Evolutionary conservation across 768 basidiomycete species (phyloP).

Genomic region (Hirschioporus abietinus): DNA sequence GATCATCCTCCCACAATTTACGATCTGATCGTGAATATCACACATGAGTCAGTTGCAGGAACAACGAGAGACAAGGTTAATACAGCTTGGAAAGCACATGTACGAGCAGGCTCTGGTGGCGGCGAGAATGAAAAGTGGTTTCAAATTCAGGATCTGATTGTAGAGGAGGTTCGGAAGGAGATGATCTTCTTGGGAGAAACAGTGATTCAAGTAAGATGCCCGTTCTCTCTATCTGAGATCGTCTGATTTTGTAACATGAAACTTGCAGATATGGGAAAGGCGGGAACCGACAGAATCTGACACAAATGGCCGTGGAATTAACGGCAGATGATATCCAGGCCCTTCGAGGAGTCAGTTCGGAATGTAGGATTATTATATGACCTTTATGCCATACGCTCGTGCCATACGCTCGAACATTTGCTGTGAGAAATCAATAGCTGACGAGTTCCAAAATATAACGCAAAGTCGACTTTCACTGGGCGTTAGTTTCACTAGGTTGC

Average conservation of each 20-base stretch:
- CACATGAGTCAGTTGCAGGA: conserved; percentile 92
- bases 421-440: too few relatives aligned
- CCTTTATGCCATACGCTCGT: too few relatives aligned
- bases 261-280: conserved; percentile 59
- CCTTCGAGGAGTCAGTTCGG: neutral
- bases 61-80: conserved; percentile 90
- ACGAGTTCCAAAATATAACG: too few relatives aligned
- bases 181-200: conserved; percentile 98
- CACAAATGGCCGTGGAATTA: neutral
- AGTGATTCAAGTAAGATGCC: conserved; percentile 72
- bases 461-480: too few relatives aligned
- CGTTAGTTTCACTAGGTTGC: too few relatives aligned
- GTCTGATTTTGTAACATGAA: conserved; percentile 4
- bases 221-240: conserved; percentile 8
- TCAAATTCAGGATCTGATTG: conserved; percentile 93
- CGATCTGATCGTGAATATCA: conserved; percentile 94
- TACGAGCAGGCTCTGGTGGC: conserved; percentile 68
- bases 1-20: conserved; percentile 65
- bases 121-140: conserved; percentile 92
- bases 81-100: conserved; percentile 90
- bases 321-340: neutral
- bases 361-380: neutral
- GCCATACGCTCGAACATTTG: too few relatives aligned
- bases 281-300: conserved; percentile 23
- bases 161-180: conserved; percentile 93